phyloP scores from a whole-genome alignment of 805 yeast species.

The Suhomyces xylopsoci region DNA sequence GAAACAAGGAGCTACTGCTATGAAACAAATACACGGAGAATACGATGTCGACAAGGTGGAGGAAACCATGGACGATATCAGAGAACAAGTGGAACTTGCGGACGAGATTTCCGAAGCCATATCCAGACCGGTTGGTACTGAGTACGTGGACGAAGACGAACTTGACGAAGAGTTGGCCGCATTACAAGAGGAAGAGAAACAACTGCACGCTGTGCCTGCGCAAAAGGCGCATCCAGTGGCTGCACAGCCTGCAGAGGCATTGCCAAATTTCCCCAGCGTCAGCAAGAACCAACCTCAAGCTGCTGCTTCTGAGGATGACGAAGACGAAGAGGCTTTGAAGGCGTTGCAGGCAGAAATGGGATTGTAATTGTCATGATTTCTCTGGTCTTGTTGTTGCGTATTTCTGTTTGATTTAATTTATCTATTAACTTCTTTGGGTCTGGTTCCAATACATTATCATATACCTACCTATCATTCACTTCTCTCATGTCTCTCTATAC shows the following conservation, averaged over 20 bases:
- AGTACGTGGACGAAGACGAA: constrained; percentile 84
- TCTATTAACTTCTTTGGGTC: neutral
- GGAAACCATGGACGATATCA: constrained; percentile 94
- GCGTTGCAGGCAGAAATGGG: constrained; percentile 89
- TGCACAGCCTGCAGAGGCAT: constrained; percentile 14
- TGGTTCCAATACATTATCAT: neutral
- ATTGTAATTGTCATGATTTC: constrained; percentile 31
- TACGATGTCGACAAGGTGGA: constrained; percentile 96
- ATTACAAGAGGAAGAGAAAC: constrained; percentile 77
- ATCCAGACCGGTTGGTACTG: constrained; percentile 86
- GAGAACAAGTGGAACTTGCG: constrained; percentile 93
- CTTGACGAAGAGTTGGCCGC: constrained; percentile 91
- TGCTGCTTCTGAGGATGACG: constrained; percentile 56
- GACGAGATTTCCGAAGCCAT: constrained; percentile 97
- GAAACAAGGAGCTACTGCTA: constrained; percentile 96
- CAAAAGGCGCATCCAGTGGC: constrained; percentile 18
- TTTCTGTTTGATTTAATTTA: neutral
- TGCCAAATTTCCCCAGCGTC: constrained; percentile 47
- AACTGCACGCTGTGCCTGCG: constrained; percentile 33
- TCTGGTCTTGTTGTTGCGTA: neutral
- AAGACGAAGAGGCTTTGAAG: constrained; percentile 77
- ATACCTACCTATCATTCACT: neutral
- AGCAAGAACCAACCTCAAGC: constrained; percentile 40
- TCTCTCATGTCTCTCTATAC: neutral
- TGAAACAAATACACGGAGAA: constrained; percentile 94